Conservation (phyloP, 1,139 yeast species). For the Kodamaea sp. region DNA sequence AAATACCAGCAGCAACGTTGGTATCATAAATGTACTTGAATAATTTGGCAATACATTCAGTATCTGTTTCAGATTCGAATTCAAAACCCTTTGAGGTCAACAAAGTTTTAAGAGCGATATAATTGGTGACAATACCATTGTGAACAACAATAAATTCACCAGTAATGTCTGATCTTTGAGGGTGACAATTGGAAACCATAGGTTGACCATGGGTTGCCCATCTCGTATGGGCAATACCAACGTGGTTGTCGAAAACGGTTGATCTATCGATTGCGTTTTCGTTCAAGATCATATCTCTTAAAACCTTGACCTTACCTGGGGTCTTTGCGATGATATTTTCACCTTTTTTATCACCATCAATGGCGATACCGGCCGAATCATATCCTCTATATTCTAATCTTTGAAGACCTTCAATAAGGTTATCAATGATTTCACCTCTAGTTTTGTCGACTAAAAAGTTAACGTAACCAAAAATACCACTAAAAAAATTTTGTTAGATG, state of each 20-base stretch:
- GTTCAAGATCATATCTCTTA: constrained; percentile 60
- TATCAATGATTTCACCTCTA: constrained; percentile 88
- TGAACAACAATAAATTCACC: constrained; percentile 92
- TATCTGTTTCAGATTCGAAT: constrained; percentile 93
- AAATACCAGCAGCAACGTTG: constrained; percentile 58
- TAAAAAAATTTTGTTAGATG: constrained; percentile 20
- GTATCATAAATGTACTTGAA: constrained; percentile 88
- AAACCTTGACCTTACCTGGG: constrained; percentile 86
- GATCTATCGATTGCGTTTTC: constrained; percentile 51
- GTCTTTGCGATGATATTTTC: constrained; percentile 71
- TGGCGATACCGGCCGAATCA: constrained; percentile 94
- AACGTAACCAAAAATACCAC: constrained; percentile 98
- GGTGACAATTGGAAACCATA: constrained; percentile 82
- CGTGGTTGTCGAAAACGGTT: constrained; percentile 75
- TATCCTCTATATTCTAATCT: constrained; percentile 97
- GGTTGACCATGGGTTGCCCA: constrained; percentile 99
- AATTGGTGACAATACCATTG: constrained; percentile 97
- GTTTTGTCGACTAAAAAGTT: constrained; percentile 90
- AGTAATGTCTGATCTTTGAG: constrained; percentile 81
- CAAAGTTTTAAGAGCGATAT: constrained; percentile 82
- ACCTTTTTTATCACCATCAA: constrained; percentile 77
- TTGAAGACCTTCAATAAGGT: constrained; percentile 85
- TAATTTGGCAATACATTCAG: constrained; percentile 95
- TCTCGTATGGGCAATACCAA: constrained; percentile 97
- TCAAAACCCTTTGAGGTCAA: constrained; percentile 72